Conservation (phyloP, 371 early-diverging fungal species). For the Syncephalastrum monosporum region DNA sequence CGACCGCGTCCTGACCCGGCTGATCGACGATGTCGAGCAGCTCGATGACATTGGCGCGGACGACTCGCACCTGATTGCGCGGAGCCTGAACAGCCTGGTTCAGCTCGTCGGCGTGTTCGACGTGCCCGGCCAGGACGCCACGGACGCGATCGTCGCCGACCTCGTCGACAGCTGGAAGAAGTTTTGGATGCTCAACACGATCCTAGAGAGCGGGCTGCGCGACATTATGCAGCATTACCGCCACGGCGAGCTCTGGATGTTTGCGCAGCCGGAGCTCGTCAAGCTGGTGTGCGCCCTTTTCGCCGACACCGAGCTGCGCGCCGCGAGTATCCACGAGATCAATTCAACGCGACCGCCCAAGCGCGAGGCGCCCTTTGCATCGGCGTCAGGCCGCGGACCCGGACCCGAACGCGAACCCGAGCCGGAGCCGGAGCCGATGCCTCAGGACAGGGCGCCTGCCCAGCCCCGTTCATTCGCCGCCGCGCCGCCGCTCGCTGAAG, state of each 20-base stretch:
- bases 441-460: too few relatives aligned
- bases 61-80: constrained; percentile 64
- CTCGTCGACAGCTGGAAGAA: constrained; percentile 57
- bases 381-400: too few relatives aligned
- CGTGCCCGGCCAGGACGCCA: constrained; percentile 39
- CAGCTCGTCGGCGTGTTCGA: constrained; percentile 56
- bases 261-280: constrained; percentile 56
- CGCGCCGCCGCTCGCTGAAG: too few relatives aligned
- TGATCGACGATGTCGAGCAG: constrained; percentile 56
- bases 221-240: constrained; percentile 68
- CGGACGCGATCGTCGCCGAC: constrained; percentile 24
- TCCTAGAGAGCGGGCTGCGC: constrained; percentile 67
- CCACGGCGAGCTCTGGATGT: constrained; percentile 54
- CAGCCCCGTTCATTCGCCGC: too few relatives aligned
- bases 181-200: constrained; percentile 58
- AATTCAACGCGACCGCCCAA: constrained; percentile 11
- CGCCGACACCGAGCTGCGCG: constrained; percentile 68
- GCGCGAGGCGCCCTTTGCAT: too few relatives aligned
- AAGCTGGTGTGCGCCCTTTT: constrained; percentile 66
- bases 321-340: constrained; percentile 65
- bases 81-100: constrained; percentile 46
- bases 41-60: constrained; percentile 69
- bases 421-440: too few relatives aligned
- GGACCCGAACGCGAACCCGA: too few relatives aligned
- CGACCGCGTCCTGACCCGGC: constrained; percentile 36